Evolutionary conservation across 257 asterid genomes (phyloP).

Genomic region (Rauvolfia tetraphylla): DNA sequence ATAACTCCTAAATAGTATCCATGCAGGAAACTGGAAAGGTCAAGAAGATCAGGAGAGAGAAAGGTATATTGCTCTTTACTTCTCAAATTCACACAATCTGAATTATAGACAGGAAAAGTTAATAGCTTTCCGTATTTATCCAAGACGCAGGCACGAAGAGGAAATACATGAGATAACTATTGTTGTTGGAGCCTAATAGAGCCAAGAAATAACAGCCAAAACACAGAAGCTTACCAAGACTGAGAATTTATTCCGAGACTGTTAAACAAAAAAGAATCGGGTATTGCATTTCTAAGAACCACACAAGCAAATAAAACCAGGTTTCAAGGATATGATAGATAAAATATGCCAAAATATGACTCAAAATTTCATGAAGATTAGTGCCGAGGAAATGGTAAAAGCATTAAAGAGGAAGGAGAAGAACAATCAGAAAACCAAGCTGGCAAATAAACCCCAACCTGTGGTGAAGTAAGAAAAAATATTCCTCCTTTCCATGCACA

Average conservation of each 20-base stretch:
- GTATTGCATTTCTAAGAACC: background rate
- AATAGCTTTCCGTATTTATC: background rate
- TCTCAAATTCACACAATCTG: background rate
- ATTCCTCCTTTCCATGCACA: background rate
- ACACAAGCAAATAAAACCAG: background rate
- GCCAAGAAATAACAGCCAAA: background rate
- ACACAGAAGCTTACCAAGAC: background rate
- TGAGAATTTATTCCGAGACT: background rate
- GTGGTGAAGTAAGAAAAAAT: background rate
- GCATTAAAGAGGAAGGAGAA: background rate
- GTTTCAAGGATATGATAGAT: background rate
- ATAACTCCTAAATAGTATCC: background rate
- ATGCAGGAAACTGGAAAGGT: background rate
- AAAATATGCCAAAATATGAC: background rate
- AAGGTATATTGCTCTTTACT: background rate
- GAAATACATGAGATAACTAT: constrained; percentile 3
- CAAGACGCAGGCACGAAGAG: background rate
- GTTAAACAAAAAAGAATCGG: background rate
- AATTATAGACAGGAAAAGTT: background rate
- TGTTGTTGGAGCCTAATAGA: background rate
- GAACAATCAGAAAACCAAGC: background rate
- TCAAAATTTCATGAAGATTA: constrained; percentile 1
- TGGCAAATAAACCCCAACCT: background rate
- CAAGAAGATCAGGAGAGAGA: constrained; percentile 1
- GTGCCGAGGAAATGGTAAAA: background rate